Evolutionary conservation across 1,139 yeast genomes (phyloP).

Genomic region (Kluyveromyces sp.): DNA sequence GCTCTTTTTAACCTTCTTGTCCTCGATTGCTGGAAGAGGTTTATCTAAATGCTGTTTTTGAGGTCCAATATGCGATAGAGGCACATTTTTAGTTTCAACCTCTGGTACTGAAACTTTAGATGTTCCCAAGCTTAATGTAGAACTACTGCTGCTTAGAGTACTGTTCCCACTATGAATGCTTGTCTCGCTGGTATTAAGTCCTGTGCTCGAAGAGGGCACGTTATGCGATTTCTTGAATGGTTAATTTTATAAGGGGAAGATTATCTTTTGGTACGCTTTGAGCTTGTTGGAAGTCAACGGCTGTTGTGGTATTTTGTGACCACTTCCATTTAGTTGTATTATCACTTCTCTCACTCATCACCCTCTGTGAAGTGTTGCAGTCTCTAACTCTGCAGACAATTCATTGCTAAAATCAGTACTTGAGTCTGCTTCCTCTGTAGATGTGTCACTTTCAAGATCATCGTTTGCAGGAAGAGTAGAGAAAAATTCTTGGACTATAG

Average conservation of each 20-base stretch:
- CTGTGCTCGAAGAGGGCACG: slow-evolving; percentile 10
- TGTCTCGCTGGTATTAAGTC: not conserved
- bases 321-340: slow-evolving; percentile 1
- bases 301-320: not conserved
- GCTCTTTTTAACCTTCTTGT: slow-evolving; percentile 7
- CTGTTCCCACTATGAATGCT: not conserved
- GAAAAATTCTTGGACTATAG: slow-evolving; percentile 1
- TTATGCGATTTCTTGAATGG: slow-evolving; percentile 24
- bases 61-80: not conserved
- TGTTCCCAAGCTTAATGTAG: not conserved
- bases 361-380: not conserved
- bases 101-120: not conserved
- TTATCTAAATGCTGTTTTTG: not conserved
- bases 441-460: slow-evolving; percentile 1
- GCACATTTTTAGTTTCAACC: not conserved
- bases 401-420: slow-evolving; percentile 7
- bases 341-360: not conserved
- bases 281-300: slow-evolving; percentile 1
- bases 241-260: slow-evolving; percentile 7
- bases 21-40: slow-evolving; percentile 1
- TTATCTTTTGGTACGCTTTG: not conserved
- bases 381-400: not conserved
- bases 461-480: slow-evolving; percentile 1
- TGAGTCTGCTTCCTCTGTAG: slow-evolving; percentile 4
- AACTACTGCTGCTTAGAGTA: not conserved